phyloP scores from a whole-genome alignment of 176 grass and related monocot genomes.

The Musa troglodytarum region DNA sequence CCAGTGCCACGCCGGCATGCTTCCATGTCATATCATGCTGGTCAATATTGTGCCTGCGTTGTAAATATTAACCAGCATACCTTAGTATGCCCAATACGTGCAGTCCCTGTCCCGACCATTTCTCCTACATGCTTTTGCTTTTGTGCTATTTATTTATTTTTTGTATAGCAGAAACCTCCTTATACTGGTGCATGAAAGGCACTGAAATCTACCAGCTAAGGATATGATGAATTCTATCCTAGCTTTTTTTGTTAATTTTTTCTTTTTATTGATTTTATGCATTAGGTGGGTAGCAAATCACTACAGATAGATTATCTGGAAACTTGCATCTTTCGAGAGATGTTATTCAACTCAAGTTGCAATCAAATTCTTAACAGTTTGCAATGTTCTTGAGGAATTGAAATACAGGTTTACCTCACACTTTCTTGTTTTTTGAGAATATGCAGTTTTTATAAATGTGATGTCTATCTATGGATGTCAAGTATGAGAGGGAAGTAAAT shows the following conservation, averaged over 20 bases:
- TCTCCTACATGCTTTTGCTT: too few species aligned
- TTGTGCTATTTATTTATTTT: too few species aligned
- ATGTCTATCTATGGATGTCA: conserved; percentile 26
- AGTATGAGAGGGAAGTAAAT: conserved; percentile 90
- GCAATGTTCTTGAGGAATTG: conserved; percentile 84
- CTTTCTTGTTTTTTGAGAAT: conserved; percentile 22
- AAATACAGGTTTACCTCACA: conserved; percentile 56
- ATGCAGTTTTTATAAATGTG: conserved; percentile 19
- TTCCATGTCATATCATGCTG: too few species aligned
- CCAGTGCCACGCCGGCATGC: too few species aligned
- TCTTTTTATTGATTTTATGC: conserved; percentile 21
- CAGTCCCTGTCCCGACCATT: too few species aligned
- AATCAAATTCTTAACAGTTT: conserved; percentile 68
- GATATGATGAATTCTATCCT: not conserved
- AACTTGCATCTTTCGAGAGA: conserved; percentile 15
- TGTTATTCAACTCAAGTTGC: conserved; percentile 20
- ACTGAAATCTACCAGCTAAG: not conserved
- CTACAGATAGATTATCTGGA: conserved; percentile 21
- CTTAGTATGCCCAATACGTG: too few species aligned
- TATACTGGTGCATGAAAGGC: too few species aligned
- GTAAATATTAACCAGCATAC: too few species aligned
- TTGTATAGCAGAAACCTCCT: too few species aligned
- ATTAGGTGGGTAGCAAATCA: conserved; percentile 73
- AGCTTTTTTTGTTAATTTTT: conserved; percentile 8
- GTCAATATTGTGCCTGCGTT: too few species aligned